Conservation (phyloP, 1,284 basidiomycete genomes). For the Sanghuangporus weigelae region DNA sequence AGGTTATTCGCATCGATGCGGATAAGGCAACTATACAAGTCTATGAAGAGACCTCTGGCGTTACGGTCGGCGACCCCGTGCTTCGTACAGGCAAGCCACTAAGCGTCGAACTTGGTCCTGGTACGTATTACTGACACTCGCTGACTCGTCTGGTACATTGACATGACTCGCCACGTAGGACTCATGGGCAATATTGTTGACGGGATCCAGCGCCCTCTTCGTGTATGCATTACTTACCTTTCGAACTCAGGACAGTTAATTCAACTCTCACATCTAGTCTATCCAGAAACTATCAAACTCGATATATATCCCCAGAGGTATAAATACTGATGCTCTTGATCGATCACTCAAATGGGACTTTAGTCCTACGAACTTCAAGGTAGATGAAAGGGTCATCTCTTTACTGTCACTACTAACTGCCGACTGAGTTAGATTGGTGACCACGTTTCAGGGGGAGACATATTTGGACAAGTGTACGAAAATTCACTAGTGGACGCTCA, state of each 20-base stretch:
- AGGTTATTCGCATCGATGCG: slow-evolving; percentile 95
- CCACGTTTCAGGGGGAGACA: slow-evolving; percentile 95
- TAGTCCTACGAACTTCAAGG: slow-evolving; percentile 79
- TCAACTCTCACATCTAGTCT: slow-evolving; percentile 43
- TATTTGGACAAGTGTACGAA: slow-evolving; percentile 94
- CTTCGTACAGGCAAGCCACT: slow-evolving; percentile 96
- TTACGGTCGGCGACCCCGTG: slow-evolving; percentile 97
- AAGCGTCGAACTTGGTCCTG: slow-evolving; percentile 95
- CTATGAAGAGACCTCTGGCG: slow-evolving; percentile 98
- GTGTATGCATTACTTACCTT: slow-evolving; percentile 43
- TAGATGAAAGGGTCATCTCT: slow-evolving; percentile 25
- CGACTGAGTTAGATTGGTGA: slow-evolving; percentile 69
- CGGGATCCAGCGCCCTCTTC: slow-evolving; percentile 90
- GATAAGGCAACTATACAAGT: slow-evolving; percentile 99
- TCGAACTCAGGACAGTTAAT: background rate
- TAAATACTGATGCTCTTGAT: slow-evolving; percentile 95
- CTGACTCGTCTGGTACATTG: background rate
- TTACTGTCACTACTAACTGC: background rate
- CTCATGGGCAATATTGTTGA: slow-evolving; percentile 99
- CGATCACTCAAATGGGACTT: slow-evolving; percentile 94
- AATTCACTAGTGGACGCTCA: slow-evolving; percentile 96
- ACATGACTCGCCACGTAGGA: slow-evolving; percentile 41
- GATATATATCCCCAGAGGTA: slow-evolving; percentile 98
- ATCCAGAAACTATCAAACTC: slow-evolving; percentile 97
- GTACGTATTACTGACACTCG: slow-evolving; percentile 35